Evolutionary conservation across 2,329 filamentous ascomycete genomes (phyloP).

Genomic region (Clonostachys rhizophaga): DNA sequence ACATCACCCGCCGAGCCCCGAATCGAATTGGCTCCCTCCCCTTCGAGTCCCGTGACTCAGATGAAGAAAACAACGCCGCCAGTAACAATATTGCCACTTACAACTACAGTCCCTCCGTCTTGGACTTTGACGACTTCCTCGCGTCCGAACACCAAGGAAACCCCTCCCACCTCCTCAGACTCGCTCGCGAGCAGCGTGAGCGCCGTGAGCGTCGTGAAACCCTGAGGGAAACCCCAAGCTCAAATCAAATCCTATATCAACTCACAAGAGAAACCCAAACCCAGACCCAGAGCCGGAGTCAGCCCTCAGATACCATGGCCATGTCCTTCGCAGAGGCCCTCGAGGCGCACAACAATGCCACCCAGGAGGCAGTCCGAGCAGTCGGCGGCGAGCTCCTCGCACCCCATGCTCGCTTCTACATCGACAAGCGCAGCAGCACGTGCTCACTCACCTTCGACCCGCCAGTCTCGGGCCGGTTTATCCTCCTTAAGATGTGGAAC

Average conservation of each 20-base stretch:
- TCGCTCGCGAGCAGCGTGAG: constrained; percentile 5
- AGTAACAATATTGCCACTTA: too few species aligned
- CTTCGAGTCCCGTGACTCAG: constrained; percentile 42
- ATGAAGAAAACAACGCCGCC: constrained; percentile 11
- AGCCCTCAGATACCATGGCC: not conserved
- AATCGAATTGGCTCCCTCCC: constrained; percentile 50
- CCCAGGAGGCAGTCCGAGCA: constrained; percentile 51
- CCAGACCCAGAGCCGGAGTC: constrained; percentile 5
- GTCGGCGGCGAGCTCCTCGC: constrained; percentile 58
- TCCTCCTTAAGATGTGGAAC: constrained; percentile 88
- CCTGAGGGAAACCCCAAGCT: constrained; percentile 5
- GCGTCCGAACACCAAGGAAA: constrained; percentile 1
- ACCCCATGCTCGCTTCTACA: constrained; percentile 79
- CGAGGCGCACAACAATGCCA: constrained; percentile 46
- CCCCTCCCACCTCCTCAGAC: not conserved
- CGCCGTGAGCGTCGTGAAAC: constrained; percentile 6
- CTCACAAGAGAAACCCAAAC: not conserved
- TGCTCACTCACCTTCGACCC: constrained; percentile 85
- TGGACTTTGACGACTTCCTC: constrained; percentile 7
- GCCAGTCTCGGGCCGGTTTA: constrained; percentile 74
- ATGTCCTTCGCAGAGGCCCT: constrained; percentile 23
- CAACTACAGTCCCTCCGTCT: constrained; percentile 6
- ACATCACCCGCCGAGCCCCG: constrained; percentile 31
- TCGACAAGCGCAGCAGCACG: constrained; percentile 75
- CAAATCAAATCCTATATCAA: not conserved